A percentile compares a stretch with the other conserved stretches of the same genome.
Conservation (phyloP, 305 asterid species). For the Salvia sclarea region DNA sequence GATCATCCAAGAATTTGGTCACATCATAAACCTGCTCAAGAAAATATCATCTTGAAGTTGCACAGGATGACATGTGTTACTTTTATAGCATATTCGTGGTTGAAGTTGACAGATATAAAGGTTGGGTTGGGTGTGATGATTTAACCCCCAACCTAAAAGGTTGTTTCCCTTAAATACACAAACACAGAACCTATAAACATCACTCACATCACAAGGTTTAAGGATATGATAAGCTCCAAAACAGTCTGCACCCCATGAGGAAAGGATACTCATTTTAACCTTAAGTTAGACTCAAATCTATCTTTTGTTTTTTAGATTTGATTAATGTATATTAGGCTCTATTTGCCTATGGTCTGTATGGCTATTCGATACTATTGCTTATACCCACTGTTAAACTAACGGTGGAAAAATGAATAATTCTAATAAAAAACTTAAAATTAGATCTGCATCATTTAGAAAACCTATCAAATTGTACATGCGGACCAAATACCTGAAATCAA, state of each 20-base stretch:
- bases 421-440: no score
- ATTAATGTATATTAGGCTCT: neutral
- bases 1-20: slow-evolving; percentile 84
- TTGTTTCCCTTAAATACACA: neutral
- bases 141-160: neutral
- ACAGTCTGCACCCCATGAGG: neutral
- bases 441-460: no score
- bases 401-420: no score
- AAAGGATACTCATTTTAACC: neutral
- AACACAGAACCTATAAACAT: neutral
- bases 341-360: neutral
- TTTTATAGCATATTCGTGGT: neutral
- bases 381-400: neutral
- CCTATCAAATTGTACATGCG: no score
- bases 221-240: neutral
- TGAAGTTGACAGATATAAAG: neutral
- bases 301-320: neutral
- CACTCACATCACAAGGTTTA: neutral
- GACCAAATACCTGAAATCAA: no score
- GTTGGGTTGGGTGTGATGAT: neutral
- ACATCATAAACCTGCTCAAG: slow-evolving; percentile 73
- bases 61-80: no score
- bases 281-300: neutral
- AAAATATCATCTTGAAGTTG: neutral
- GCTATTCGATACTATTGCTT: neutral